phyloP scores from a whole-genome alignment of 495 filamentous ascomycete species.

The Xylaria grammica region DNA sequence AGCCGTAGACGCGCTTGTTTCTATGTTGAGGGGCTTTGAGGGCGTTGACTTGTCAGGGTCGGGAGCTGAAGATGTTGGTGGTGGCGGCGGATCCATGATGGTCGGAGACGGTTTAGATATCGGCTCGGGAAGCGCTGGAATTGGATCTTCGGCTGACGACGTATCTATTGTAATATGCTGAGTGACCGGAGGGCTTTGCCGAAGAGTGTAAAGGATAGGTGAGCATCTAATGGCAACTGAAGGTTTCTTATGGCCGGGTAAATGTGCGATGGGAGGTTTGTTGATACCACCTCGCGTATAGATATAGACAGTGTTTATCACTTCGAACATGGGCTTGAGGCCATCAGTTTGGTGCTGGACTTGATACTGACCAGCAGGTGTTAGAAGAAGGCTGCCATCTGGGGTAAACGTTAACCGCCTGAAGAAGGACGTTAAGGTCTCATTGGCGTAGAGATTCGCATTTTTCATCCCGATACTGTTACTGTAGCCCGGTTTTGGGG shows the following conservation, averaged over 20 bases:
- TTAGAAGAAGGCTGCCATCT: slow-evolving; percentile 93
- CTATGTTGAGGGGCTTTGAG: slow-evolving; percentile 52
- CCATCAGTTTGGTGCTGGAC: slow-evolving; percentile 74
- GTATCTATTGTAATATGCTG: slow-evolving; percentile 95
- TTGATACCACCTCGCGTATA: slow-evolving; percentile 97
- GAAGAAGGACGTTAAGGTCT: slow-evolving; percentile 98
- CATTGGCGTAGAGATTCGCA: slow-evolving; percentile 92
- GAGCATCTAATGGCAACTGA: slow-evolving; percentile 96
- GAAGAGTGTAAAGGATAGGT: slow-evolving; percentile 82
- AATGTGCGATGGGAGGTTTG: slow-evolving; percentile 95
- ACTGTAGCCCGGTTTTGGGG: slow-evolving; percentile 71
- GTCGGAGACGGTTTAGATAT: slow-evolving; percentile 63
- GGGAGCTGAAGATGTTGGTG: slow-evolving; percentile 57
- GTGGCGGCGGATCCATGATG: slow-evolving; percentile 85
- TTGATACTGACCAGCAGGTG: slow-evolving; percentile 95
- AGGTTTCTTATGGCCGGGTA: slow-evolving; percentile 97
- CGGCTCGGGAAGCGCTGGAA: slow-evolving; percentile 82
- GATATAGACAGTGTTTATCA: slow-evolving; percentile 97
- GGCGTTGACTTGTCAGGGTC: slow-evolving; percentile 50
- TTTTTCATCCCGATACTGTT: slow-evolving; percentile 74
- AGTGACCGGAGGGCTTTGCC: slow-evolving; percentile 69
- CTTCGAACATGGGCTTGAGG: slow-evolving; percentile 75
- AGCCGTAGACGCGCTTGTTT: slow-evolving; percentile 54
- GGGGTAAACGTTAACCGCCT: slow-evolving; percentile 91
- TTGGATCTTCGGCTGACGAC: slow-evolving; percentile 81